Conservation (phyloP, 1,284 basidiomycete species). For the Moesziomyces antarcticus region DNA sequence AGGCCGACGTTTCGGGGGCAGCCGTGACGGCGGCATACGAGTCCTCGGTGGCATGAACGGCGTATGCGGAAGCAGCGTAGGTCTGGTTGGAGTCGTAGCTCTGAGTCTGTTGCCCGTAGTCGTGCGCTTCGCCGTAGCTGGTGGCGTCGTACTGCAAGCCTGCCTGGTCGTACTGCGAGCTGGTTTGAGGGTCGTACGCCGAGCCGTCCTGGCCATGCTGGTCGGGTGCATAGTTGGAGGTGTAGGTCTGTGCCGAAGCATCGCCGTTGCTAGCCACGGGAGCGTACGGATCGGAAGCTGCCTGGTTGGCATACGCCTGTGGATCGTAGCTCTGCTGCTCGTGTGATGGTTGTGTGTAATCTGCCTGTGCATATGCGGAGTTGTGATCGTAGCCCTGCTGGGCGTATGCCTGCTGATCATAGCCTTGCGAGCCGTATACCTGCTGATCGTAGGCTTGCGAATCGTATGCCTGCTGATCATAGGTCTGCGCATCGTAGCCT, state of each 20-base stretch:
- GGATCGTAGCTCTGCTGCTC: conserved; percentile 1
- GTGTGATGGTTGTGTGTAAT: conserved; percentile 6
- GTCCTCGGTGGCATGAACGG: conserved; percentile 8
- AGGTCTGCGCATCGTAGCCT: neutral
- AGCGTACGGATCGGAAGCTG: conserved; percentile 21
- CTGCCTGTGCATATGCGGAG: too few relatives aligned
- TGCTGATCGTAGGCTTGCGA: conserved; percentile 16
- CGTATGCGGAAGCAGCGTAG: conserved; percentile 13
- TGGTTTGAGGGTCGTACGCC: conserved; percentile 4
- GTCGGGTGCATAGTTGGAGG: conserved; percentile 14
- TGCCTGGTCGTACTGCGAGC: conserved; percentile 7
- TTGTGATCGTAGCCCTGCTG: too few relatives aligned
- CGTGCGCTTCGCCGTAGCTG: conserved; percentile 15
- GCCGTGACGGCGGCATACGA: conserved; percentile 3
- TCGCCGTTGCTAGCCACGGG: conserved; percentile 1
- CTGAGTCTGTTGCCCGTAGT: neutral
- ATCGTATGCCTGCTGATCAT: conserved; percentile 15
- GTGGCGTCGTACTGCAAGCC: neutral
- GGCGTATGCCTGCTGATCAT: conserved; percentile 11
- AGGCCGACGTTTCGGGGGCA: neutral
- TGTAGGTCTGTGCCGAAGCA: conserved; percentile 14
- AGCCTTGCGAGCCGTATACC: conserved; percentile 10
- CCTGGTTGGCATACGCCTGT: conserved; percentile 11
- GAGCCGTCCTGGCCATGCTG: conserved; percentile 8
- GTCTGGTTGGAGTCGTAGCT: conserved; percentile 12